phyloP scores from a whole-genome alignment of 2,329 filamentous ascomycete species.

The Ilyonectria robusta region DNA sequence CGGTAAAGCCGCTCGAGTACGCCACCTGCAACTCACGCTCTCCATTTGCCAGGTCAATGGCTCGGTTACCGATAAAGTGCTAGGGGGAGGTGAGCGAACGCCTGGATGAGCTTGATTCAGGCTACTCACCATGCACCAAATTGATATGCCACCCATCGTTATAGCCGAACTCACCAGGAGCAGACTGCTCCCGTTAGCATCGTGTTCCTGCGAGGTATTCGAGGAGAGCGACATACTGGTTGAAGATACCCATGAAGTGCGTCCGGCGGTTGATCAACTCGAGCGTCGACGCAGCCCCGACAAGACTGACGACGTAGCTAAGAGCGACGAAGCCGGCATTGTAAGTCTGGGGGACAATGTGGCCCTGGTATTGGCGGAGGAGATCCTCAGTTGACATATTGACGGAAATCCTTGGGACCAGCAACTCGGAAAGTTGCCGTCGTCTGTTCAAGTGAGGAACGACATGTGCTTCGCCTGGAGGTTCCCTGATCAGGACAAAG shows the following conservation, averaged over 20 bases:
- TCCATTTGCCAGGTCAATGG: conserved; percentile 78
- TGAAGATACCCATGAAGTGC: conserved; percentile 76
- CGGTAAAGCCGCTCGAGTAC: conserved; percentile 81
- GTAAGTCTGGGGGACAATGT: conserved; percentile 65
- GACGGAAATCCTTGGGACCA: neutral
- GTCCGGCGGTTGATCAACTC: conserved; percentile 86
- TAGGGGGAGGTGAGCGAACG: conserved; percentile 20
- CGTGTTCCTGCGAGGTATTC: too few relatives aligned
- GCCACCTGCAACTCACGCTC: conserved; percentile 76
- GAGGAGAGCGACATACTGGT: conserved; percentile 69
- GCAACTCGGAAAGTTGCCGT: too few relatives aligned
- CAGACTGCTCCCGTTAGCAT: conserved; percentile 59
- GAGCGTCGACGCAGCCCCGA: conserved; percentile 84
- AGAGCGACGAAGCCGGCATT: conserved; percentile 76
- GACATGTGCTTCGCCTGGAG: too few relatives aligned
- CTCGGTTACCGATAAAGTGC: conserved; percentile 80
- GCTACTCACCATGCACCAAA: conserved; percentile 76
- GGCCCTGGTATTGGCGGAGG: conserved; percentile 58
- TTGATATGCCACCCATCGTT: conserved; percentile 81
- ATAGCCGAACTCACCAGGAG: conserved; percentile 75
- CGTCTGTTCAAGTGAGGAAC: too few relatives aligned
- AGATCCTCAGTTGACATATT: conserved; percentile 50
- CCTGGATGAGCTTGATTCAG: neutral
- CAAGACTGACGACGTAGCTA: conserved; percentile 82
- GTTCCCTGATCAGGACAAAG: too few relatives aligned